Conservation (phyloP, 331 rosid genomes). For the Cydonia oblonga region DNA sequence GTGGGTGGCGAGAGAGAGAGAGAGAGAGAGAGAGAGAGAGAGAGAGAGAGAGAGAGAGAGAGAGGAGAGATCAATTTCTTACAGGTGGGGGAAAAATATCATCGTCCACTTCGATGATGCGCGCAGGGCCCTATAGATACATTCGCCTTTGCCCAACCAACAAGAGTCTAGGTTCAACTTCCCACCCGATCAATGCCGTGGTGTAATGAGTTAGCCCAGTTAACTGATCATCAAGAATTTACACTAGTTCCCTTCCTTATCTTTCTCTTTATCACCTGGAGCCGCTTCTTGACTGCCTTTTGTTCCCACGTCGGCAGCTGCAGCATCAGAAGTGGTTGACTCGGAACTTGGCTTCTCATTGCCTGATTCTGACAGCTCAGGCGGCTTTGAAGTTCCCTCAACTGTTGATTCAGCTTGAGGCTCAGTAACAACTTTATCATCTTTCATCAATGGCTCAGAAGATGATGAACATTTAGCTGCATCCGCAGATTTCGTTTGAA, state of each 20-base stretch:
- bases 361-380: constrained; percentile 24
- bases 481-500: constrained; percentile 27
- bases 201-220: constrained; percentile 31
- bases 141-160: constrained; percentile 31
- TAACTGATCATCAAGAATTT: constrained; percentile 37
- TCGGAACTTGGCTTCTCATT: constrained; percentile 23
- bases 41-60: neutral
- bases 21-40: neutral
- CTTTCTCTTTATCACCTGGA: constrained; percentile 24
- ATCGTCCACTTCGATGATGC: constrained; percentile 30
- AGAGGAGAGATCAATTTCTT: constrained; percentile 2
- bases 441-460: constrained; percentile 18
- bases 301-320: constrained; percentile 12
- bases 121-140: constrained; percentile 32
- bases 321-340: constrained; percentile 20
- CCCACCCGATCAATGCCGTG: constrained; percentile 63
- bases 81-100: constrained; percentile 48
- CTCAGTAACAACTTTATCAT: constrained; percentile 25
- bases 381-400: constrained; percentile 17
- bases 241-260: constrained; percentile 40
- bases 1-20: neutral
- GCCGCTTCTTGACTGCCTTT: constrained; percentile 23
- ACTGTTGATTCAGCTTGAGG: constrained; percentile 17
- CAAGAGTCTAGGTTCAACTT: constrained; percentile 28
- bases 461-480: constrained; percentile 37